Percentiles rank a stretch among this genome's conserved stretches.
Evolutionary conservation across 768 basidiomycete species (phyloP).

Genomic region (Lactarius hatsudake): DNA sequence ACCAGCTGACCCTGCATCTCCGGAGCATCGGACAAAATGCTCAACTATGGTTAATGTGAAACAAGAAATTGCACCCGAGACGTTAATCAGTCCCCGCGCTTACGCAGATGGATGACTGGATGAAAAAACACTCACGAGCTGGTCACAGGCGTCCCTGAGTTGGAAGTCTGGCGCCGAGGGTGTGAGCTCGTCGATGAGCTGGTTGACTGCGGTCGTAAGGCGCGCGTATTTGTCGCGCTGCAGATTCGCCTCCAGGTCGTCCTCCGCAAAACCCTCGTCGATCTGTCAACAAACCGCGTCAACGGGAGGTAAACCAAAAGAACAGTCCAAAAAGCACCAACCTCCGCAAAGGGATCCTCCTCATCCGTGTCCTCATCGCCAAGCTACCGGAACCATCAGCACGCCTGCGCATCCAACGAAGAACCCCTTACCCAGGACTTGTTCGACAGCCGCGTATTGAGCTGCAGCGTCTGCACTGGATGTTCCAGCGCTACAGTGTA

Average conservation of each 20-base stretch:
- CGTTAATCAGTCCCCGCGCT: background rate
- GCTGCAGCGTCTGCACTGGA: constrained; percentile 70
- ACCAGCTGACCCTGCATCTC: constrained; percentile 89
- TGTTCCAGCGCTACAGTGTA: constrained; percentile 48
- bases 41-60: constrained; percentile 47
- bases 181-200: constrained; percentile 82
- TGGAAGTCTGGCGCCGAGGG: constrained; percentile 80
- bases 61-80: background rate
- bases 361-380: constrained; percentile 85
- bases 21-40: constrained; percentile 71
- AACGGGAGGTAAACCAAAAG: background rate
- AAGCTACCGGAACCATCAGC: constrained; percentile 41
- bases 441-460: constrained; percentile 84
- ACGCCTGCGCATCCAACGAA: constrained; percentile 2
- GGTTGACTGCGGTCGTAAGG: constrained; percentile 74
- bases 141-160: constrained; percentile 81
- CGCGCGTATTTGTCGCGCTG: constrained; percentile 92
- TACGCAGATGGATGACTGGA: background rate
- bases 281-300: constrained; percentile 49
- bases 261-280: constrained; percentile 89
- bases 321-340: constrained; percentile 31
- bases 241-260: constrained; percentile 88
- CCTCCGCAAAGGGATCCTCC: constrained; percentile 96
- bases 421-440: constrained; percentile 74
- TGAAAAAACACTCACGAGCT: constrained; percentile 56